Evolutionary conservation across 2,329 filamentous ascomycete genomes (phyloP).

Genomic region (Ascochyta rabiei): DNA sequence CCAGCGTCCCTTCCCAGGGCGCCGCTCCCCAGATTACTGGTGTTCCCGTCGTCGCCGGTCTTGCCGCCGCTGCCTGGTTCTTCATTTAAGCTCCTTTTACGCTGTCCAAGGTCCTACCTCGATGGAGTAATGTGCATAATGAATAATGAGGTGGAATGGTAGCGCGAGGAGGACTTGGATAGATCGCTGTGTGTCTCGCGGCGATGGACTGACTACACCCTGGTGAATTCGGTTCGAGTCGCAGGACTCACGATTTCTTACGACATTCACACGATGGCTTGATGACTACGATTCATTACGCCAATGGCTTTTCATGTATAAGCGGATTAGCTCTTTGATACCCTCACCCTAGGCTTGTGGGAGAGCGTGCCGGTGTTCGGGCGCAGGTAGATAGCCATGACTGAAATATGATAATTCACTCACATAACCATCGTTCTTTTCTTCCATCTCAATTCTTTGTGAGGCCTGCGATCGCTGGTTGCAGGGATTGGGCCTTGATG

Average conservation of each 20-base stretch:
- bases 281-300: slow-evolving; percentile 35
- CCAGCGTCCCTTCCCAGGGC: slow-evolving; percentile 16
- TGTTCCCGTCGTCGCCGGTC: slow-evolving; percentile 45
- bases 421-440: not conserved
- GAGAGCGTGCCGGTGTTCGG: slow-evolving; percentile 20
- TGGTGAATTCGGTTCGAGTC: slow-evolving; percentile 15
- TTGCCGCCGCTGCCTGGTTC: slow-evolving; percentile 45
- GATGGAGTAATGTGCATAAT: slow-evolving; percentile 45
- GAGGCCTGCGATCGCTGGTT: not conserved
- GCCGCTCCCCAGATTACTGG: slow-evolving; percentile 44
- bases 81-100: slow-evolving; percentile 42
- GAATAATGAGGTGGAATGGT: slow-evolving; percentile 16
- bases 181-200: slow-evolving; percentile 23
- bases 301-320: slow-evolving; percentile 28
- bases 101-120: slow-evolving; percentile 28
- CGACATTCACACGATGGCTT: slow-evolving; percentile 26
- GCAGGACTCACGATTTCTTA: slow-evolving; percentile 22
- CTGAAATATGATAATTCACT: slow-evolving; percentile 26
- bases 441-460: not conserved
- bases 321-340: slow-evolving; percentile 39
- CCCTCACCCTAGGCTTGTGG: slow-evolving; percentile 30
- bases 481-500: not conserved
- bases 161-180: slow-evolving; percentile 31
- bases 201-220: slow-evolving; percentile 20
- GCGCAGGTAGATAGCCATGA: slow-evolving; percentile 32